These are phyloP conservation scores for Ophiostoma populinum DNA, from an alignment of 2,329 filamentous ascomycete genomes.

Conservation along the genomic window DNA sequence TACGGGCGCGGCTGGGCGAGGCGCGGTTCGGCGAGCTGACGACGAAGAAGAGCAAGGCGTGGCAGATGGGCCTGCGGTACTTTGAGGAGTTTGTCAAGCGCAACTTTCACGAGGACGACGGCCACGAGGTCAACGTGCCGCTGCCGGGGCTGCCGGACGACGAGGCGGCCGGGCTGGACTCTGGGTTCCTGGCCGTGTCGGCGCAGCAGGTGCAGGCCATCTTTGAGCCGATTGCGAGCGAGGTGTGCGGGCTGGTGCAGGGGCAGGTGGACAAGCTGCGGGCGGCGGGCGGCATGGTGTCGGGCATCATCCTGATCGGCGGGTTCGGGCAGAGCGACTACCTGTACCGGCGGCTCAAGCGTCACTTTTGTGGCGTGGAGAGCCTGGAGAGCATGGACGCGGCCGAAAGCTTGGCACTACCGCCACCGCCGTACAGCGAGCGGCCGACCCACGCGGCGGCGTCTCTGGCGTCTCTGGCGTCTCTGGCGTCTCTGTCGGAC, in stretches of 20 bases:
- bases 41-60: slow-evolving; percentile 58
- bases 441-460: slow-evolving; percentile 44
- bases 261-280: slow-evolving; percentile 49
- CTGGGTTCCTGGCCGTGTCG: slow-evolving; percentile 58
- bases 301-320: slow-evolving; percentile 65
- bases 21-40: slow-evolving; percentile 59
- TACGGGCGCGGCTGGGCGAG: slow-evolving; percentile 48
- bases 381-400: background rate
- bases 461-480: background rate
- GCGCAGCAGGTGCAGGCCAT: slow-evolving; percentile 53
- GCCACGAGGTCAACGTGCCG: slow-evolving; percentile 62
- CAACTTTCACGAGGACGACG: slow-evolving; percentile 65
- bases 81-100: slow-evolving; percentile 77
- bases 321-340: slow-evolving; percentile 70
- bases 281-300: slow-evolving; percentile 42
- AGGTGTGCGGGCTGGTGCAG: slow-evolving; percentile 50
- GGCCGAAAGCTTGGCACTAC: slow-evolving; percentile 13
- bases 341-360: slow-evolving; percentile 52
- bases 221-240: slow-evolving; percentile 57
- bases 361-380: slow-evolving; percentile 38
- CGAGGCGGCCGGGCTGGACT: slow-evolving; percentile 56
- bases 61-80: slow-evolving; percentile 63
- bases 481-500: background rate
- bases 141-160: slow-evolving; percentile 55
- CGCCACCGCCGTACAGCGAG: slow-evolving; percentile 48